phyloP scores from a whole-genome alignment of 2,329 filamentous ascomycete species.

The Colletotrichum melonis region DNA sequence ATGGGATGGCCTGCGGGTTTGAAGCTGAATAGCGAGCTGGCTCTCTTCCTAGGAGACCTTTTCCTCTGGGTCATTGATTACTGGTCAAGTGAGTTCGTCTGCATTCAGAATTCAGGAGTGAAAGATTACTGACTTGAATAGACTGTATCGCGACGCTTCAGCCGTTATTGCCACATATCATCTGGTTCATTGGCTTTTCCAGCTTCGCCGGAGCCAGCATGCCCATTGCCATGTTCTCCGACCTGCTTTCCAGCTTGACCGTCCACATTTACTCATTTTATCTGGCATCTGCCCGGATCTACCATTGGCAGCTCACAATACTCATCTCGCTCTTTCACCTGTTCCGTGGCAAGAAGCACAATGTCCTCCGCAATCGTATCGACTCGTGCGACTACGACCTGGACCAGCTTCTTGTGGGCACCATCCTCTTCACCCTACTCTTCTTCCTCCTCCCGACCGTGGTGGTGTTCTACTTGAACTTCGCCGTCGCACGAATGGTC shows the following conservation, averaged over 20 bases:
- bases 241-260: conserved; percentile 90
- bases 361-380: conserved; percentile 95
- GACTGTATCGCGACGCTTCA: conserved; percentile 81
- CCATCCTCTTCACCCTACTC: conserved; percentile 93
- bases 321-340: conserved; percentile 98
- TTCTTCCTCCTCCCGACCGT: conserved; percentile 97
- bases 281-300: conserved; percentile 94
- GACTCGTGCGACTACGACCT: conserved; percentile 99
- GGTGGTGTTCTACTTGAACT: conserved; percentile 95
- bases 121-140: conserved; percentile 47
- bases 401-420: conserved; percentile 94
- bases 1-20: conserved; percentile 96
- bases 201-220: conserved; percentile 96
- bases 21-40: conserved; percentile 94
- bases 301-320: conserved; percentile 98
- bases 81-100: conserved; percentile 79
- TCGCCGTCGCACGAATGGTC: conserved; percentile 91
- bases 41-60: conserved; percentile 91
- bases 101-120: background rate
- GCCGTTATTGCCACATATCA: conserved; percentile 84
- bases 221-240: conserved; percentile 95
- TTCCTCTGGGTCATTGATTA: conserved; percentile 99
- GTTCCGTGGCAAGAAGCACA: conserved; percentile 97
- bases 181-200: conserved; percentile 93
- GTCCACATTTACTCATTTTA: conserved; percentile 99